Percentiles rank a stretch among this genome's conserved stretches.
These are phyloP conservation scores for Epithemia pelagica DNA, from an alignment of 108 stramenopile genomes.

Conservation along the genomic window DNA sequence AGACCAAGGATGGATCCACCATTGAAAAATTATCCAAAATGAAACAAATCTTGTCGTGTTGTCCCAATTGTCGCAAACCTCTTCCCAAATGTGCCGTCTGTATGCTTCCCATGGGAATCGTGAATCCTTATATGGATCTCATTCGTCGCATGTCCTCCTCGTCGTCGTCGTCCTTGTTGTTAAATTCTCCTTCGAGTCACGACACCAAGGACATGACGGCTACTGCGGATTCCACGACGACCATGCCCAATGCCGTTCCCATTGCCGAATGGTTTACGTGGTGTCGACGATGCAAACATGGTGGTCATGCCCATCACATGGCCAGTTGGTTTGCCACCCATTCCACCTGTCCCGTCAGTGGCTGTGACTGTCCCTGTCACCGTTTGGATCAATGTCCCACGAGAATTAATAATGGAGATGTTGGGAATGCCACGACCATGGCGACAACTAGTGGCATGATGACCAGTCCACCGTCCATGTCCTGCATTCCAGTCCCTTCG, in stretches of 20 bases:
- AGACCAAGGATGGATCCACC: constrained; percentile 52
- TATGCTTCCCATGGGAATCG: constrained; percentile 65
- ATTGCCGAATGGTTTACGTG: constrained; percentile 88
- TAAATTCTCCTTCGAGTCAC: constrained; percentile 4
- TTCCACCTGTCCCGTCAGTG: constrained; percentile 73
- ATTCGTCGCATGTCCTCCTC: constrained; percentile 40
- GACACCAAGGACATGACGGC: not conserved
- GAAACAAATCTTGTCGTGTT: constrained; percentile 79
- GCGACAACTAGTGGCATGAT: no score
- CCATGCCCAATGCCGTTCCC: constrained; percentile 45
- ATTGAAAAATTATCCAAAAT: constrained; percentile 76
- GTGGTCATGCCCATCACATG: constrained; percentile 78
- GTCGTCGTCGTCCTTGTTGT: not conserved
- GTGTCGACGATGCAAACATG: constrained; percentile 88
- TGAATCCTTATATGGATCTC: constrained; percentile 86
- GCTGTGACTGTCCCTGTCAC: constrained; percentile 82
- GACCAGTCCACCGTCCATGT: no score
- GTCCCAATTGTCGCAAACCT: constrained; percentile 85
- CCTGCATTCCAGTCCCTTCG: no score
- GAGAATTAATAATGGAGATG: no score
- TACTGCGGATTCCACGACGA: constrained; percentile 43
- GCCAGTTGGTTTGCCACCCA: constrained; percentile 85
- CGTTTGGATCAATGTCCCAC: not conserved
- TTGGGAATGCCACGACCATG: no score
- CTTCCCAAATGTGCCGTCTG: constrained; percentile 83